phyloP scores from a whole-genome alignment of 768 basidiomycete species.

The Trametes cubensis region DNA sequence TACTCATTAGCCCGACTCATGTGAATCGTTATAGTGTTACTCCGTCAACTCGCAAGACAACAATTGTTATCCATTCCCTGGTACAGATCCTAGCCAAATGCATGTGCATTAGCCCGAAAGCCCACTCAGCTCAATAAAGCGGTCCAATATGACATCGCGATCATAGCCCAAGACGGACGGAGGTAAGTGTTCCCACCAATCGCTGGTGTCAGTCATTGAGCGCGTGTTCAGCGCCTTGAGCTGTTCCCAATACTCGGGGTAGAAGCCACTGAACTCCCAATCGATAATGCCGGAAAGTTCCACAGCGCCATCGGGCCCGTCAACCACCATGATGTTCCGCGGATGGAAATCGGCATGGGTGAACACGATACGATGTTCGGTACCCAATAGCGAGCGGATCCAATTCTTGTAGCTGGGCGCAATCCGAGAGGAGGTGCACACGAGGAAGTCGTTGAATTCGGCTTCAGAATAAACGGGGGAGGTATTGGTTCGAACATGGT shows the following conservation, averaged over 20 bases:
- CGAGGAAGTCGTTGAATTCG: constrained; percentile 25
- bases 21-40: too few relatives aligned
- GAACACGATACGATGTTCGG: constrained; percentile 22
- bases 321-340: constrained; percentile 27
- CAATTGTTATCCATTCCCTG: too few relatives aligned
- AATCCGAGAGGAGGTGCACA: constrained; percentile 1
- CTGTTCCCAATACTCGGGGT: constrained; percentile 29
- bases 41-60: too few relatives aligned
- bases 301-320: constrained; percentile 10
- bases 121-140: constrained; percentile 13
- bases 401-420: constrained; percentile 15
- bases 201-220: constrained; percentile 18
- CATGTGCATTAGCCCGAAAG: background rate
- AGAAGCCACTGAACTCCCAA: constrained; percentile 28
- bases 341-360: constrained; percentile 25
- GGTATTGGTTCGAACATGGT: constrained; percentile 7
- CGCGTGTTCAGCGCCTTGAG: constrained; percentile 27
- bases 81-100: too few relatives aligned
- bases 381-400: constrained; percentile 19
- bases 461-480: constrained; percentile 14
- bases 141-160: constrained; percentile 7
- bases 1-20: too few relatives aligned
- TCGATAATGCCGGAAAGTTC: too few relatives aligned
- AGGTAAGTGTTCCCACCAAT: constrained; percentile 30
- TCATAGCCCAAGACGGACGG: constrained; percentile 20